Base-by-base conservation (phyloP, 139 green algal species). In the Bryopsis sp. region DNA sequence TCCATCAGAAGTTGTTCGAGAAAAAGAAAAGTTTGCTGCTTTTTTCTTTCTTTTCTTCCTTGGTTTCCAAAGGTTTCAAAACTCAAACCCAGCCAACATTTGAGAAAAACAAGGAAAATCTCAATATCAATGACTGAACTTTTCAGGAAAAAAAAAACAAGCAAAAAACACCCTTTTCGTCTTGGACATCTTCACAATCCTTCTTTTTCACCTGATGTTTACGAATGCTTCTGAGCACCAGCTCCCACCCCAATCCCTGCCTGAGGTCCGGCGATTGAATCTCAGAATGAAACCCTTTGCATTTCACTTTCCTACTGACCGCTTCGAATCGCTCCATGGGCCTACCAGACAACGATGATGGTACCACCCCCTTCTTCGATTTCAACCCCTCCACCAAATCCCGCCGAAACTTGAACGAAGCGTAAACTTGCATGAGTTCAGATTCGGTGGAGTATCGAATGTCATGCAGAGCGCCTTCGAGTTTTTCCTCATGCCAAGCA, bases 391-490 rank as follows among this genome's bases (percentile, higher is more conserved):
- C 54, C 26, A 19, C 22, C 22, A 63, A 32, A 63, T 63, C 54
- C 11, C 54, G 54, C 24, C 54, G 54, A 63, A 32, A 31, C 54
- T 63, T 63, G n/a, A 63, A 63, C 22, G 54, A 63, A 15, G 54
- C 54, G 22, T 36, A 63, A 8, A 63, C 54, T 63, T 63, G 54
- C 54, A 63, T 63, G 7, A 32, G 11, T 28, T 8, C 11, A 28
- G 11, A 8, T 31, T 28, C 7, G n/a, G 8, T 19, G 26, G 22
- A 32, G 22, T 32, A 63, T 28, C 26, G 24, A 15, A 32, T 31
- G 22, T 36, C n/a, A 8, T 28, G 24, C 54, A 63, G 54, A 19
- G 24, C 22, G 22, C 43, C 43, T 63, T 32, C 54, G 54, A 63
- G 8, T 32, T 19, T 28, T 8, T 8, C 11, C 22, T 28, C 22